phyloP scores from a whole-genome alignment of 2,329 filamentous ascomycete genomes.

The Talaromyces amestolkiae region DNA sequence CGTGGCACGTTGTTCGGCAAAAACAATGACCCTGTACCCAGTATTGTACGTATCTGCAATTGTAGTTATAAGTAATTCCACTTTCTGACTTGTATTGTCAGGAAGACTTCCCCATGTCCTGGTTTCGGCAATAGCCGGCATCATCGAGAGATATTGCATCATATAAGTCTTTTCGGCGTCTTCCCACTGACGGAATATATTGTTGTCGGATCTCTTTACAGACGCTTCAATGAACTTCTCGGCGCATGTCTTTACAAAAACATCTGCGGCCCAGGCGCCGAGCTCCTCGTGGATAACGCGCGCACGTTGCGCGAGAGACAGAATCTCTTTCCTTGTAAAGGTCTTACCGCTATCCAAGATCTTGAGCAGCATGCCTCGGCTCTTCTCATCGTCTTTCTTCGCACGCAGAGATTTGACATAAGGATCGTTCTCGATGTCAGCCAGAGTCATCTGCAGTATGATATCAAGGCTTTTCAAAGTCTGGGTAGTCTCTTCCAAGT shows the following conservation, averaged over 20 bases:
- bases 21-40: slow-evolving; percentile 61
- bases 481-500: slow-evolving; percentile 16
- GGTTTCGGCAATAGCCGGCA: slow-evolving; percentile 22
- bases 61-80: slow-evolving; percentile 55
- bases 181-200: slow-evolving; percentile 44
- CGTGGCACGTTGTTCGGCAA: slow-evolving; percentile 62
- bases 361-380: slow-evolving; percentile 27
- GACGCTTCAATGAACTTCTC: slow-evolving; percentile 31
- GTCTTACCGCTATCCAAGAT: slow-evolving; percentile 35
- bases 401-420: slow-evolving; percentile 51
- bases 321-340: slow-evolving; percentile 54
- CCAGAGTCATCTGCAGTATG: slow-evolving; percentile 42
- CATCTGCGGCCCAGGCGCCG: slow-evolving; percentile 67
- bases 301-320: slow-evolving; percentile 52
- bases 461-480: slow-evolving; percentile 47
- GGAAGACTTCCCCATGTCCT: slow-evolving; percentile 21
- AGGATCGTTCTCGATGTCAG: slow-evolving; percentile 61
- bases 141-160: slow-evolving; percentile 36
- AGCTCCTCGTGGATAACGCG: slow-evolving; percentile 56
- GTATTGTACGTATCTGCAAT: slow-evolving; percentile 43
- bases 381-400: slow-evolving; percentile 36
- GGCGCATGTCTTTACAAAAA: slow-evolving; percentile 58
- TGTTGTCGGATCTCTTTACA: slow-evolving; percentile 28
- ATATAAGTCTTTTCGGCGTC: slow-evolving; percentile 59
- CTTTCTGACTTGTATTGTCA: slow-evolving; percentile 56